Evolutionary conservation across 805 yeast species (phyloP), one percentile per base, ranked within the genome.

Genomic region (Starmerella sp.): DNA sequence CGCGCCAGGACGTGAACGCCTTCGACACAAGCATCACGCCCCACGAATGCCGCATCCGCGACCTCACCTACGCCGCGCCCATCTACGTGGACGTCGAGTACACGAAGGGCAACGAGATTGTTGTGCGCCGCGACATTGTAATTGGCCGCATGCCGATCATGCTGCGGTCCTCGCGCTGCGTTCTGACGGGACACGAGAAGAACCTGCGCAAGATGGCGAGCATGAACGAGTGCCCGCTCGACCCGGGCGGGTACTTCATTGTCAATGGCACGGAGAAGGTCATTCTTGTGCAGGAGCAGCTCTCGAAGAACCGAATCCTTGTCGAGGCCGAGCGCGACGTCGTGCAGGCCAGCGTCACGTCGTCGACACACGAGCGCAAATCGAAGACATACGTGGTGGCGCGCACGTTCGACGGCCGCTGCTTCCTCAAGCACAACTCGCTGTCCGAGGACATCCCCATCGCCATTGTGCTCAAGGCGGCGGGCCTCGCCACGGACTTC

Each of bases 71-170:
- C 65, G 83, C 95, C 46, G 97, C 97, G 0, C 97, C 97, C 1
- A 86, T 91, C 39, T 86, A 83, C 64, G 98, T 91, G 49, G 98
- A 93, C 71, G 96, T 93, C 29, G 98, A 93, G 67, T 93, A 93
- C 67, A 93, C 97, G 0, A 78, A 97, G 67, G 98, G 97, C 37
- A 77, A 91, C 60, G 89, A 88, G 69, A 86, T 93, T 68, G 86
- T 91, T 62, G 80, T 87, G 75, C 91, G 88, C 63, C 78, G 85
- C 64, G 95, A 88, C 66, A 78, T 93, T 57, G 97, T 90, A 67
- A 91, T 93, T 57, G 99, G 98, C 37, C 80, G 95, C 66, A 93
- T 93, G 96, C 98, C 98, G n/a, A 83, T 93, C 65, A 93, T 93
- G 98, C 76, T 93, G 63, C 77, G 97, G 63, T 86, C 96, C 30